Evolutionary conservation across 2,329 filamentous ascomycete species (phyloP).

Genomic region (Penicillium sp.): DNA sequence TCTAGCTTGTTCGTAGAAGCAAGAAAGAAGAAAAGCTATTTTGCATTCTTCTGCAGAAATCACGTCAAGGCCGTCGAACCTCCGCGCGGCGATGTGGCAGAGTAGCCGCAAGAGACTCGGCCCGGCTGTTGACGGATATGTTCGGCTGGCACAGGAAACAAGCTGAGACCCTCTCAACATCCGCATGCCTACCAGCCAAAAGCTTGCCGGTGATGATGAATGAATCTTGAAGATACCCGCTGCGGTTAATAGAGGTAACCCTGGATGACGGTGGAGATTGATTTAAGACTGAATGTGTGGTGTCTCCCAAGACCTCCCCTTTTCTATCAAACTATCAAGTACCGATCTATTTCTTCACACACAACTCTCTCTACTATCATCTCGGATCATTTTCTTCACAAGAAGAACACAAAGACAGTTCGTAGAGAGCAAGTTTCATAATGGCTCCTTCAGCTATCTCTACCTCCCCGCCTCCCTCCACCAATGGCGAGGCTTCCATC

Average conservation of each 20-base stretch:
- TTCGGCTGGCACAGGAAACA: constrained; percentile 22
- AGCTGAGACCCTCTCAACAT: constrained; percentile 7
- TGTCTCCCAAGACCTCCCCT: background rate
- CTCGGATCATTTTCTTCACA: background rate
- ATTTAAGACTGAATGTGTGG: constrained; percentile 8
- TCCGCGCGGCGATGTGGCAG: background rate
- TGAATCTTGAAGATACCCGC: constrained; percentile 14
- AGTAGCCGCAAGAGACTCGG: constrained; percentile 1
- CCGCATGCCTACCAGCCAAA: background rate
- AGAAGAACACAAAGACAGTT: background rate
- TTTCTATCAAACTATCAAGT: background rate
- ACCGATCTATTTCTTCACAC: background rate
- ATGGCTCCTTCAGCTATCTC: constrained; percentile 42
- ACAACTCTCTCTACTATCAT: background rate
- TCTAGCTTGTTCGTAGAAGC: background rate
- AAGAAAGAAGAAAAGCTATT: background rate
- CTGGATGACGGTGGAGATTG: background rate
- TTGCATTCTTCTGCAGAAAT: background rate
- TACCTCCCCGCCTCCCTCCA: constrained; percentile 29
- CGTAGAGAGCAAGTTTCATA: constrained; percentile 12
- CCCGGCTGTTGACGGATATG: constrained; percentile 29
- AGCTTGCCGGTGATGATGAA: constrained; percentile 9
- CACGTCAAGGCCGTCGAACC: background rate
- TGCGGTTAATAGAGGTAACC: constrained; percentile 15
- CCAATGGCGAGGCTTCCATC: constrained; percentile 28